A percentile compares a stretch with the other conserved stretches of the same genome.
phyloP scores from a whole-genome alignment of 1,139 yeast genomes.

The Eremothecium cymbalariae region DNA sequence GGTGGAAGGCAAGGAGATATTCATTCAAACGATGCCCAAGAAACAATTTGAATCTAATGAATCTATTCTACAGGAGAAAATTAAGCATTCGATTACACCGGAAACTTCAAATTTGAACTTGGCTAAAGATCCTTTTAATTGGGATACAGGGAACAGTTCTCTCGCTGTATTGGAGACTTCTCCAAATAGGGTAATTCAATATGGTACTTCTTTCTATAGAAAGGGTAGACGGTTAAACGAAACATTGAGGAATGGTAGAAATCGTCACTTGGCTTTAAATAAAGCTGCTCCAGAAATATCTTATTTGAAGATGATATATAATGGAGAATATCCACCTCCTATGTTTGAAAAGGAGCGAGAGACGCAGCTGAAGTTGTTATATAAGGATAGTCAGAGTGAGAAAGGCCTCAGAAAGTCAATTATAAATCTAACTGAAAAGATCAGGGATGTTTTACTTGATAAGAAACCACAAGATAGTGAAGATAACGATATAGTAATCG shows the following conservation, averaged over 20 bases:
- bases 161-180: conserved; percentile 1
- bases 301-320: conserved; percentile 31
- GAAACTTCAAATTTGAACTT: conserved; percentile 8
- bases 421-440: conserved; percentile 23
- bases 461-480: conserved; percentile 7
- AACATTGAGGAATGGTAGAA: neutral
- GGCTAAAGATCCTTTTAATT: conserved; percentile 26
- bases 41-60: conserved; percentile 6
- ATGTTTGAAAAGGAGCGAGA: conserved; percentile 25
- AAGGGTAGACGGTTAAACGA: conserved; percentile 1
- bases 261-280: neutral
- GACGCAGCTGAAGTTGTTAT: conserved; percentile 20
- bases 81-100: conserved; percentile 10
- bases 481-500: conserved; percentile 30
- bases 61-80: conserved; percentile 9
- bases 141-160: conserved; percentile 16
- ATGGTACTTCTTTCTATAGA: conserved; percentile 13
- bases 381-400: conserved; percentile 15
- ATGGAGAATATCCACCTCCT: conserved; percentile 30
- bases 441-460: conserved; percentile 21
- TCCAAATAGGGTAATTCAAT: conserved; percentile 6
- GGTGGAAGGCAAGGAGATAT: neutral
- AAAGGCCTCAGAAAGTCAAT: conserved; percentile 17
- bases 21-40: neutral
- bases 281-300: conserved; percentile 20